A percentile compares a stretch with the other conserved stretches of the same genome.
Evolutionary conservation across 2,329 filamentous ascomycete genomes (phyloP).

Genomic region (Aspergillus niger): DNA sequence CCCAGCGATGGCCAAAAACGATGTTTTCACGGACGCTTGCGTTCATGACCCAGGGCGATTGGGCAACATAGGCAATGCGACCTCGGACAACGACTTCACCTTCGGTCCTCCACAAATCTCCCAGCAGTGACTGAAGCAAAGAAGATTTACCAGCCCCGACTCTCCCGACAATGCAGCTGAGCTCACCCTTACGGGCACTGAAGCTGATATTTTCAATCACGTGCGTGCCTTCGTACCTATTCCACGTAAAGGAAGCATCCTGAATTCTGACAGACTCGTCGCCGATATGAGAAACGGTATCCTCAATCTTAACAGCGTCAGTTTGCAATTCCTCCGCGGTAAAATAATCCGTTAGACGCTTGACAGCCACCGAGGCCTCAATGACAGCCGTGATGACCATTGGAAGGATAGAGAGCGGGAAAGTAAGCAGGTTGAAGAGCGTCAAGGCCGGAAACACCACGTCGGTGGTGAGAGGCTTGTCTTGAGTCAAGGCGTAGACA

Average conservation of each 20-base stretch:
- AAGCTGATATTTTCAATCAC: slow-evolving; percentile 84
- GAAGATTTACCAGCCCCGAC: slow-evolving; percentile 97
- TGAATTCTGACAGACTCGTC: slow-evolving; percentile 84
- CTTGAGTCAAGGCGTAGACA: slow-evolving; percentile 83
- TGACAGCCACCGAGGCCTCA: slow-evolving; percentile 90
- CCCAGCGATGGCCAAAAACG: slow-evolving; percentile 90
- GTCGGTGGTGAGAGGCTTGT: slow-evolving; percentile 82
- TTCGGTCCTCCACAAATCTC: slow-evolving; percentile 86
- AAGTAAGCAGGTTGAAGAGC: slow-evolving; percentile 93
- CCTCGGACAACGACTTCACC: slow-evolving; percentile 83
- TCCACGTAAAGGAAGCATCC: slow-evolving; percentile 92
- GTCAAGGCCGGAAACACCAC: slow-evolving; percentile 93
- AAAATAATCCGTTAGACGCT: slow-evolving; percentile 81
- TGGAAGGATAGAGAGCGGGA: slow-evolving; percentile 88
- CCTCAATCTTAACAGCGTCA: slow-evolving; percentile 73
- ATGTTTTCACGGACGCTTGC: slow-evolving; percentile 97
- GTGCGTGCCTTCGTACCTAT: slow-evolving; percentile 70
- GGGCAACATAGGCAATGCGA: slow-evolving; percentile 84
- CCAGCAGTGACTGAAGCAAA: slow-evolving; percentile 81
- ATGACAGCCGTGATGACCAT: slow-evolving; percentile 98
- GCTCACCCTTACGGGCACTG: slow-evolving; percentile 85
- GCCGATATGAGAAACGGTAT: slow-evolving; percentile 71
- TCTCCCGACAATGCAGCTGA: slow-evolving; percentile 88
- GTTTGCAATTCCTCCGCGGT: slow-evolving; percentile 84
- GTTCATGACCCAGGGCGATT: slow-evolving; percentile 96